Percentiles rank a stretch among this genome's conserved stretches.
Evolutionary conservation across 129 eudicot genomes (phyloP).

Genomic region (Centrapalus pauciflorus): DNA sequence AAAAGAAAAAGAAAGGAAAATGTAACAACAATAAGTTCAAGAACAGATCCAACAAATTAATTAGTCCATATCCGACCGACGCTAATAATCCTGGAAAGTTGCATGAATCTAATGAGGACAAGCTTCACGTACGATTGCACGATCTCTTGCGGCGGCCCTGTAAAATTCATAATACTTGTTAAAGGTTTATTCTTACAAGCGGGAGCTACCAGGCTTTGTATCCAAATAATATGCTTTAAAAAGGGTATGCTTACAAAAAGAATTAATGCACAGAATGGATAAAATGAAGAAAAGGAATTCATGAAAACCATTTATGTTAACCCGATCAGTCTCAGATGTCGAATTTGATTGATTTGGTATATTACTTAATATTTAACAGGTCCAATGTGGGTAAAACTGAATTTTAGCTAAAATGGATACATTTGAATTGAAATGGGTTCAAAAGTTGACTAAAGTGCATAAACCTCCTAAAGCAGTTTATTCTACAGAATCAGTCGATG

Average conservation of each 20-base stretch:
- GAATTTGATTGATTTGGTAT: no score
- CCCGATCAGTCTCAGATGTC: no score
- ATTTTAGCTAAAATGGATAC: no score
- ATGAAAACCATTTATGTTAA: no score
- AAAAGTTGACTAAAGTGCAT: no score
- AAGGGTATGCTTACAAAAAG: background rate
- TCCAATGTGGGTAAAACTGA: no score
- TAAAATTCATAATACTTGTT: background rate
- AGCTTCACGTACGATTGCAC: background rate
- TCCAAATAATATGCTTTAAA: background rate
- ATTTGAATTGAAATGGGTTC: no score
- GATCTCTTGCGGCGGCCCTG: no score
- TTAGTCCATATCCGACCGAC: background rate
- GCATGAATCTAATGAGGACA: background rate
- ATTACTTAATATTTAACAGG: no score
- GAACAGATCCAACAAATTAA: background rate
- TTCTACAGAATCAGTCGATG: no score
- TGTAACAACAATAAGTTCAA: background rate
- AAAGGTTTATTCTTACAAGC: background rate
- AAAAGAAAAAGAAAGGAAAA: background rate
- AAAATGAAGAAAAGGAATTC: no score
- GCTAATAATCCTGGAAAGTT: background rate
- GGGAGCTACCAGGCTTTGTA: background rate
- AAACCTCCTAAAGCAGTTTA: no score
- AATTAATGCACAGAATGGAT: background rate